Base-by-base conservation (phyloP, 2,329 filamentous ascomycete genomes). In the Botrytis elliptica region DNA sequence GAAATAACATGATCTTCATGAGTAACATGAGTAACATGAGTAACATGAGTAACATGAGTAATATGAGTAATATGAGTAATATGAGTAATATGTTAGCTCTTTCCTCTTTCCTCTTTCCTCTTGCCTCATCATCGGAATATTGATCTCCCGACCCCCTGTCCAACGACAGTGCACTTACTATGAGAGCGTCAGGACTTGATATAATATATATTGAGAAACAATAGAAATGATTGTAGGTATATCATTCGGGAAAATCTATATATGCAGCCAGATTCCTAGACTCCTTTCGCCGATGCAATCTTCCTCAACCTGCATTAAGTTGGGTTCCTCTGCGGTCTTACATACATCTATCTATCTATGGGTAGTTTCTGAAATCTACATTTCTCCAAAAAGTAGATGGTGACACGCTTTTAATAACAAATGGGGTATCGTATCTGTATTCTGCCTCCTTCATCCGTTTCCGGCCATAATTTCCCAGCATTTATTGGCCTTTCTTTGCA, bases 401-500 rank as follows among this genome's bases (percentile, higher is more conserved):
- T 55, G 25, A 36, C 33, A 55, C 65, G 36, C 52, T 40, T 67
- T 22, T 40, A 33, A 52, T 67, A 8, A 49, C 6, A 49, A 49
- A 36, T 49, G 33, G 33, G 46, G 65, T 70, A 46, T 46, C 55
- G 33, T 46, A 18, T 62, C 33, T 42, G 20, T 33, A 57, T 57
- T 25, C 14, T 38, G 38, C n/a, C 52, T 57, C n/a, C 22, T 57
- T n/a, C 46, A 38, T 46, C 55, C 20, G 33, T 38, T 22, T 36
- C 46, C 4, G 16, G 46, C 65, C 29, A 29, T 40, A 49, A 20
- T 42, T 9, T 66, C 40, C 33, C 36, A 57, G 25, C 22, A 44
- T 62, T 60, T 60, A 73, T 40, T 70, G 66, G 9, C 33, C 42
- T 57, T 73, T 73, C 62, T 73, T 73, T 52, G 55, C 49, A 10